Percentiles rank a stretch among this genome's conserved stretches.
Conservation (phyloP, 768 basidiomycete species). For the Clavulina sp. region DNA sequence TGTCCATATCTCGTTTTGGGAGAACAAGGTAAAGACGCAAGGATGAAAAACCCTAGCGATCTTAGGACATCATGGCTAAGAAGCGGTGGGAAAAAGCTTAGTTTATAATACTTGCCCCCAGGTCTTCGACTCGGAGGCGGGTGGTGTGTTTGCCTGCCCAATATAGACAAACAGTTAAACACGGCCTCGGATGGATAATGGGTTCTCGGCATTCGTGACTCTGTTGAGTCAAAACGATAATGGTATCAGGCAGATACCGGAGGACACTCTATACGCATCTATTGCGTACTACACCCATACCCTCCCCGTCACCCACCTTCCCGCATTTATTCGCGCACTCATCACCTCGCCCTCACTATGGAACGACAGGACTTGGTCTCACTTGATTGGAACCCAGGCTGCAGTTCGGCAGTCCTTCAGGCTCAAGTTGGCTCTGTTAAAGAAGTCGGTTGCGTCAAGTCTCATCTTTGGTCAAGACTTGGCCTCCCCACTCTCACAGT, state of each 20-base stretch:
- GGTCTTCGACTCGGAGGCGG: background rate
- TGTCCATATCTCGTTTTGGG: background rate
- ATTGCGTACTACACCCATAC: slow-evolving; percentile 6
- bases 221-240: slow-evolving; percentile 4
- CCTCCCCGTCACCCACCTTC: slow-evolving; percentile 3
- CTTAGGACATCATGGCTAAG: too few relatives aligned
- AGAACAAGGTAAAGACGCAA: background rate
- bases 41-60: too few relatives aligned
- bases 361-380: background rate
- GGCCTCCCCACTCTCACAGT: background rate
- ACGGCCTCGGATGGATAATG: slow-evolving; percentile 3
- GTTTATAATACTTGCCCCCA: background rate
- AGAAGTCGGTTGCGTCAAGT: background rate
- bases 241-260: background rate
- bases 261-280: slow-evolving; percentile 1
- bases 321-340: slow-evolving; percentile 5
- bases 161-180: too few relatives aligned
- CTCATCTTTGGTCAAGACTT: background rate
- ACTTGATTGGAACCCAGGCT: background rate
- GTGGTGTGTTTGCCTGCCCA: background rate
- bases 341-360: slow-evolving; percentile 4
- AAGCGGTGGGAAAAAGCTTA: background rate
- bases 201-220: slow-evolving; percentile 5
- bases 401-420: slow-evolving; percentile 5
- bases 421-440: background rate